These are phyloP conservation scores for Apiotrichum gamsii DNA, from an alignment of 1,284 basidiomycete species.

Conservation along the genomic window DNA sequence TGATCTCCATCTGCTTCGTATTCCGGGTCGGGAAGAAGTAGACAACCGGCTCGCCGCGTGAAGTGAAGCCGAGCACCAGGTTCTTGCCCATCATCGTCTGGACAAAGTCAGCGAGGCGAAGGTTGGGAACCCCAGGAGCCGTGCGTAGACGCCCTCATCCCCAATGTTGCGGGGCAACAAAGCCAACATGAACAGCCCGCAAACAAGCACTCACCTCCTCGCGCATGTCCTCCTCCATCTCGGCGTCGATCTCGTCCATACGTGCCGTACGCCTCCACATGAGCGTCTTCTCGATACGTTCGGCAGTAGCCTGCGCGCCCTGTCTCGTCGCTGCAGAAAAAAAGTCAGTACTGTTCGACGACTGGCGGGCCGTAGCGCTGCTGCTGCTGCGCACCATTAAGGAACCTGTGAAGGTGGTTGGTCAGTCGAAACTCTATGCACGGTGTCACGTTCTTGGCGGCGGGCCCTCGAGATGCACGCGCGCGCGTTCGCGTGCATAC, in stretches of 20 bases:
- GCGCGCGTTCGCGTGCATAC: too few relatives aligned
- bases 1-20: slow-evolving; percentile 21
- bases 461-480: too few relatives aligned
- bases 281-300: slow-evolving; percentile 33
- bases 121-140: too few relatives aligned
- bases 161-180: too few relatives aligned
- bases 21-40: slow-evolving; percentile 39
- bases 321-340: slow-evolving; percentile 27
- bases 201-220: slow-evolving; percentile 34
- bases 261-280: slow-evolving; percentile 32
- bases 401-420: too few relatives aligned
- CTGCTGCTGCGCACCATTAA: slow-evolving; percentile 1
- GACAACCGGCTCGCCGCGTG: slow-evolving; percentile 27
- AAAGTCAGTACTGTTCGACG: too few relatives aligned
- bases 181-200: too few relatives aligned
- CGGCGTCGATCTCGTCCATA: slow-evolving; percentile 34
- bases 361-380: too few relatives aligned
- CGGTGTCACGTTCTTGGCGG: too few relatives aligned
- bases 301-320: slow-evolving; percentile 24
- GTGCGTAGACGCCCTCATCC: too few relatives aligned
- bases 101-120: too few relatives aligned
- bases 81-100: slow-evolving; percentile 32
- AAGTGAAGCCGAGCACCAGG: slow-evolving; percentile 30
- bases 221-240: slow-evolving; percentile 26
- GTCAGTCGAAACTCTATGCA: too few relatives aligned